Evolutionary conservation across 2,329 filamentous ascomycete genomes (phyloP), one percentile per base, ranked within the genome.

Genomic region (Monilinia aucupariae): DNA sequence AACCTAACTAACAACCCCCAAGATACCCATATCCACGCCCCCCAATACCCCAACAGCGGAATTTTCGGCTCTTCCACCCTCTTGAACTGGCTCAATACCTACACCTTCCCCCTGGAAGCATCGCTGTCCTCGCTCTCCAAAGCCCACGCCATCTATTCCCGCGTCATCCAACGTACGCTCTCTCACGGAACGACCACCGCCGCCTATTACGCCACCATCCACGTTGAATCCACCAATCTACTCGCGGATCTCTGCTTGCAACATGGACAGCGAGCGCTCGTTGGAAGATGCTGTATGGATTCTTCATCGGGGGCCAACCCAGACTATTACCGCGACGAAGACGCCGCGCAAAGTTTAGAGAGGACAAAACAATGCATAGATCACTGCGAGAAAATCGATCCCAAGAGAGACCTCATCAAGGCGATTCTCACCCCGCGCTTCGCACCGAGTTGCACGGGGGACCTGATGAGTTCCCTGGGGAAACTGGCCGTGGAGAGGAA

Each of bases 231-330:
- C 1, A 99, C 94, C n/a, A 97, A 96, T 73, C 82, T 96, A 9
- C 86, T 99, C 7, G 90, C 92, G 0, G 85, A 91, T 67, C 83
- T 97, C 22, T 97, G 93, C 72, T 80, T 90, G n/a, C 74, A 78
- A 0, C 78, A 84, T 32, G 94, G 94, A 51, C 94, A 99, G 77
- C 82, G 94, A 60, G 94, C 94, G 8, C 90, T 97, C 68, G 84
- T 99, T 48, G 94, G 94, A 39, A 83, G 94, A 48, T 90, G 96
- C n/a, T 97, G 92, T 79, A 97, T 99, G 94, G 91, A 97, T 74
- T 82, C 82, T 37, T 76, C 89, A 5, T 87, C 85, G 45, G 54
- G 54, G 2, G 54, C 54, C 5, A 56, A 56, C 15, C 92, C 92
- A 0, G 81, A 83, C 1, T 90, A 88, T 78, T 97, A 97, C 77